phyloP scores from a whole-genome alignment of 139 green algal genomes.

The Asterochloris erici region DNA sequence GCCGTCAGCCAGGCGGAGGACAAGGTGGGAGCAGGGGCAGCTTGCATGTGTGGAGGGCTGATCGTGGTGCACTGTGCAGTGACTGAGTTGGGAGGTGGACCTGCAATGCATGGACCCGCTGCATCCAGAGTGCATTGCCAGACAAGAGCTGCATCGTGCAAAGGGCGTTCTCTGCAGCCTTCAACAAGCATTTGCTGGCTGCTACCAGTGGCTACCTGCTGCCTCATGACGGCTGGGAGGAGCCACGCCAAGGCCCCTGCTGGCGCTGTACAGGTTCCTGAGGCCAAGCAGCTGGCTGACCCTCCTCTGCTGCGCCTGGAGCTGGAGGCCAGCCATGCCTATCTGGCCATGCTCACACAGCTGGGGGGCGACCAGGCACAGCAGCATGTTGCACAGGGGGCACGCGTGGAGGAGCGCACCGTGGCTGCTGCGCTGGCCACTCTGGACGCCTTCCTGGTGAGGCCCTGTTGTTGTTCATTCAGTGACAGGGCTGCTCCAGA shows the following conservation, averaged over 20 bases:
- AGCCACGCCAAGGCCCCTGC: background rate
- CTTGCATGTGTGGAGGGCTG: too few species aligned
- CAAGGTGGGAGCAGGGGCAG: slow-evolving; percentile 25
- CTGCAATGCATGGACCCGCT: too few species aligned
- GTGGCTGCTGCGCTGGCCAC: slow-evolving; percentile 58
- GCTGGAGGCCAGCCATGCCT: slow-evolving; percentile 78
- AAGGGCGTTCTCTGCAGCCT: too few species aligned
- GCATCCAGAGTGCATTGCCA: too few species aligned
- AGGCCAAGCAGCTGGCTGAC: slow-evolving; percentile 62
- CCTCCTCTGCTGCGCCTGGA: slow-evolving; percentile 92
- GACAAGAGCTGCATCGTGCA: too few species aligned
- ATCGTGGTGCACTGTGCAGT: too few species aligned
- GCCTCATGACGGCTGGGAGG: background rate
- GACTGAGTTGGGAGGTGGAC: too few species aligned
- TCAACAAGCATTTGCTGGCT: too few species aligned
- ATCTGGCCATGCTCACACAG: slow-evolving; percentile 76
- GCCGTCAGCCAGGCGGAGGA: slow-evolving; percentile 63
- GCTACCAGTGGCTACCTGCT: background rate
- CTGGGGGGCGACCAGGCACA: slow-evolving; percentile 19
- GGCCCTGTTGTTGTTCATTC: too few species aligned
- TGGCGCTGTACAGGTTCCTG: slow-evolving; percentile 26
- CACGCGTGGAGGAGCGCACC: slow-evolving; percentile 19
- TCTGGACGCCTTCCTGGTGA: slow-evolving; percentile 61
- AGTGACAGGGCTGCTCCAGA: background rate
- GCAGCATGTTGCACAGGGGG: background rate